Evolutionary conservation across 2,329 filamentous ascomycete species (phyloP).

Genomic region (Phoma herbarum): DNA sequence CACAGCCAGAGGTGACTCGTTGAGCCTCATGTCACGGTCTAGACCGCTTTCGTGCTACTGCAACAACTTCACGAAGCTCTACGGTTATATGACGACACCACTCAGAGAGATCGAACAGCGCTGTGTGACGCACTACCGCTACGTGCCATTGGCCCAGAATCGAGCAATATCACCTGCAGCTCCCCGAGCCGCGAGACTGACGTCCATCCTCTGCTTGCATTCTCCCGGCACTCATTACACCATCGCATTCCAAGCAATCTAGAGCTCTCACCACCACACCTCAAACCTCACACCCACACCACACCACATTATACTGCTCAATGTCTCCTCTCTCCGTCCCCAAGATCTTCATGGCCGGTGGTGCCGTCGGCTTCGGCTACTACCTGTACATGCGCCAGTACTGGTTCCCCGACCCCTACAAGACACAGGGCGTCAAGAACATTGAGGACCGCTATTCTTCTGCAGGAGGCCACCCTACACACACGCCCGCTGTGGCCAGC

Average conservation of each 20-base stretch:
- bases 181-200: conserved; percentile 7
- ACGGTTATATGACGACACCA: conserved; percentile 19
- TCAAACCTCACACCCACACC: background rate
- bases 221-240: conserved; percentile 13
- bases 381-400: conserved; percentile 50
- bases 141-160: conserved; percentile 15
- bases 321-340: conserved; percentile 47
- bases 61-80: conserved; percentile 10
- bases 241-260: background rate
- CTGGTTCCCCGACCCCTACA: conserved; percentile 52
- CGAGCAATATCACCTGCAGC: conserved; percentile 10
- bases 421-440: conserved; percentile 47
- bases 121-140: conserved; percentile 14
- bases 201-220: conserved; percentile 10
- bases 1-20: conserved; percentile 6
- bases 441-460: conserved; percentile 47
- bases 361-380: conserved; percentile 47
- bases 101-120: conserved; percentile 10
- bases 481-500: conserved; percentile 42
- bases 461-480: conserved; percentile 44
- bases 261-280: conserved; percentile 6
- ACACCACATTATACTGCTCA: conserved; percentile 20
- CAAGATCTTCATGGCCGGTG: conserved; percentile 51
- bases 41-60: background rate
- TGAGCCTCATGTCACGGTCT: conserved; percentile 3